phyloP scores from a whole-genome alignment of 2,329 filamentous ascomycete species.

The Xylariaceae sp. region DNA sequence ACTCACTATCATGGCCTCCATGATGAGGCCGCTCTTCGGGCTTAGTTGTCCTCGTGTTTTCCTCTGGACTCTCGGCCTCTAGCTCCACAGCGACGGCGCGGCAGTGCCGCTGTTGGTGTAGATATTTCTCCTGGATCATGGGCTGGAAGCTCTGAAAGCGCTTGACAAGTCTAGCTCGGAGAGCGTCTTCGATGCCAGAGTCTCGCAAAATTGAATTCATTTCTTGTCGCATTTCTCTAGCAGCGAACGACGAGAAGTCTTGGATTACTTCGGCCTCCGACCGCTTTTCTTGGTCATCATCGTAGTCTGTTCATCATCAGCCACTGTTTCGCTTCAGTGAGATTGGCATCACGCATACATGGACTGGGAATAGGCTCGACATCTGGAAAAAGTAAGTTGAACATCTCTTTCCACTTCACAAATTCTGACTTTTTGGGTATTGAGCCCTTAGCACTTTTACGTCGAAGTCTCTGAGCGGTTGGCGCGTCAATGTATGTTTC shows the following conservation, averaged over 20 bases:
- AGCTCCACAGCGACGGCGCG: background rate
- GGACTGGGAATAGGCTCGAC: background rate
- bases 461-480: background rate
- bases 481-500: background rate
- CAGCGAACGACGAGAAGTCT: constrained; percentile 2
- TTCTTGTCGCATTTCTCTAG: background rate
- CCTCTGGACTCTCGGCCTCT: background rate
- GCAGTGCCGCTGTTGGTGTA: background rate
- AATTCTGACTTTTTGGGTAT: background rate
- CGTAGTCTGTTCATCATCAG: background rate
- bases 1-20: background rate
- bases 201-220: background rate
- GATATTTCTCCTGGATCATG: background rate
- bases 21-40: background rate
- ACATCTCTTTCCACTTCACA: constrained; percentile 4
- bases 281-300: background rate
- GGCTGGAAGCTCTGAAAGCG: constrained; percentile 1
- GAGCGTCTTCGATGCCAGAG: background rate
- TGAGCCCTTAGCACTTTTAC: background rate
- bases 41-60: background rate
- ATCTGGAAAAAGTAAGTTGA: background rate
- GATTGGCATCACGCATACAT: background rate
- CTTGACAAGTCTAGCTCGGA: background rate
- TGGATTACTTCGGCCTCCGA: background rate
- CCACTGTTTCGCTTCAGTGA: background rate